Conservation (phyloP, 148 eudicot genomes). For the Rhododendron ferrugineum region DNA sequence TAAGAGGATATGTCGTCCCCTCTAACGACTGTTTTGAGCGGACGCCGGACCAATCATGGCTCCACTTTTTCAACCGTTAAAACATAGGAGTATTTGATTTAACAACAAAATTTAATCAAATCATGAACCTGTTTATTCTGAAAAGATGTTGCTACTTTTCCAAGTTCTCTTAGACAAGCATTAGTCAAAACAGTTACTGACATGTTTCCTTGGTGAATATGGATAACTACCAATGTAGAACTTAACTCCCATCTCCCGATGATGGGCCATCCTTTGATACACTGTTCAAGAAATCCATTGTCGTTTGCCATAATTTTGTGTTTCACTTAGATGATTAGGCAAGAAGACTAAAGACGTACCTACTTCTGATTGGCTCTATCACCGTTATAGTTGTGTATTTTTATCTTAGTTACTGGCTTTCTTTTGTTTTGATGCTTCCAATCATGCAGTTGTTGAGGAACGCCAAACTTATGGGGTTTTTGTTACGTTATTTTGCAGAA, state of each 20-base stretch:
- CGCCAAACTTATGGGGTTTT: background rate
- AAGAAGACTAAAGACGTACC: background rate
- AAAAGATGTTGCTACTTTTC: background rate
- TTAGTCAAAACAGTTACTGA: background rate
- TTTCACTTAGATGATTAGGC: background rate
- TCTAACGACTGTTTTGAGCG: background rate
- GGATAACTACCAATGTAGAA: background rate
- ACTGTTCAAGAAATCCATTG: background rate
- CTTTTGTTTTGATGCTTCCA: background rate
- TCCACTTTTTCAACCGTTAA: background rate
- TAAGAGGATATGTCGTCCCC: background rate
- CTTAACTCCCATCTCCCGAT: background rate
- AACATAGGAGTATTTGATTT: background rate
- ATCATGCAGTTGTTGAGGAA: background rate
- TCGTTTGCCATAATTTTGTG: background rate
- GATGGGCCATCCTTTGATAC: background rate
- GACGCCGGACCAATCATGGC: background rate
- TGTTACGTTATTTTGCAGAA: slow-evolving; percentile 41
- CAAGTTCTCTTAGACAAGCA: background rate
- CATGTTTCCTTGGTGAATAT: background rate
- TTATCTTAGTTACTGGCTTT: background rate
- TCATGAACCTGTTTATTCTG: slow-evolving; percentile 1
- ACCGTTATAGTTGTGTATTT: background rate
- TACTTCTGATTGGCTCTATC: background rate
- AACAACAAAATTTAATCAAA: background rate